phyloP scores from a whole-genome alignment of 441 rosid genomes.

The Rhodomyrtus psidioides region DNA sequence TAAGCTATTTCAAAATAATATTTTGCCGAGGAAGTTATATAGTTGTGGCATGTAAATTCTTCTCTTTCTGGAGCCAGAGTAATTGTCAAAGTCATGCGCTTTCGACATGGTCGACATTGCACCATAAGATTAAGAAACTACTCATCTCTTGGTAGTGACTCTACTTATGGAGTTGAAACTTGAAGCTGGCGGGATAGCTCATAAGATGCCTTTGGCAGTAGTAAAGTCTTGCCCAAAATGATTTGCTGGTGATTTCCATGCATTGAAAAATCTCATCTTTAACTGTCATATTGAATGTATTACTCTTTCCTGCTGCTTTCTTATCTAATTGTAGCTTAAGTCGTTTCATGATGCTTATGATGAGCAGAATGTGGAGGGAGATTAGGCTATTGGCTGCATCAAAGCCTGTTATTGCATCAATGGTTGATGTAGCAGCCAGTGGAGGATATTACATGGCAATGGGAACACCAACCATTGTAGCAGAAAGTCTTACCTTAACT shows the following conservation, averaged over 20 bases:
- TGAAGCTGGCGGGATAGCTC: not conserved
- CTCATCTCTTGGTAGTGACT: not conserved
- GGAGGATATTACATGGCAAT: conserved; percentile 99
- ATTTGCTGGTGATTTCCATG: not conserved
- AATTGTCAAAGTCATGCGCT: not conserved
- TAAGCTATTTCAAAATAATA: too few relatives aligned
- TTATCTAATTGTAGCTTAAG: not conserved
- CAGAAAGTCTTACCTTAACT: conserved; percentile 81
- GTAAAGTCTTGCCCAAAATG: not conserved
- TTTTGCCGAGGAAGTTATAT: not conserved
- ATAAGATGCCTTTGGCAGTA: not conserved
- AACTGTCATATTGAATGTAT: not conserved
- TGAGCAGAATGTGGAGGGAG: conserved; percentile 95
- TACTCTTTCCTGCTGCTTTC: not conserved
- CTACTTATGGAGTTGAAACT: not conserved
- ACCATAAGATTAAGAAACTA: not conserved
- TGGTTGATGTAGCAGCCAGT: conserved; percentile 97
- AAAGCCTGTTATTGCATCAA: conserved; percentile 88
- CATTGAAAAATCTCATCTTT: not conserved
- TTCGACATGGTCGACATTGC: not conserved
- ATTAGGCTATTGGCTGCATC: conserved; percentile 74
- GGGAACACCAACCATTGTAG: conserved; percentile 74
- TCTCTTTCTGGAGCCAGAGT: not conserved
- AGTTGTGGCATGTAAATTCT: not conserved
- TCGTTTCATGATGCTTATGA: conserved; percentile 5